Evolutionary conservation across 2,329 filamentous ascomycete genomes (phyloP).

Genomic region (Mycogone perniciosa): DNA sequence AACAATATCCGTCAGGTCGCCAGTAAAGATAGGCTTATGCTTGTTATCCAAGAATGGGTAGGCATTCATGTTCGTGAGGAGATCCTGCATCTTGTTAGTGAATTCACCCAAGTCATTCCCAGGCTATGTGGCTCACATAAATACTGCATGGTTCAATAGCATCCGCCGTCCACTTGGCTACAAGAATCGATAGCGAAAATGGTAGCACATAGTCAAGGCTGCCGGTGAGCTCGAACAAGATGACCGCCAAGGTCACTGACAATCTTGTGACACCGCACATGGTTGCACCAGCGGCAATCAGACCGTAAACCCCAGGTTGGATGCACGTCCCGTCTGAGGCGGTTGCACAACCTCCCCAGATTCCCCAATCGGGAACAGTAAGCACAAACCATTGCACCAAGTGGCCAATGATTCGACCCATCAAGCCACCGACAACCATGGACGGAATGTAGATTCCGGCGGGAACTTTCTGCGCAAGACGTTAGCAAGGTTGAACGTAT

Average conservation of each 20-base stretch:
- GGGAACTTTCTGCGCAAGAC: conserved; percentile 63
- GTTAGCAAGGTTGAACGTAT: conserved; percentile 3
- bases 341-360: conserved; percentile 70
- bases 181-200: conserved; percentile 84
- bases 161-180: conserved; percentile 98
- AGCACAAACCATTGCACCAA: conserved; percentile 75
- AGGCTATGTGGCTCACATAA: conserved; percentile 52
- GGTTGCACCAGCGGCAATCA: conserved; percentile 89
- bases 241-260: conserved; percentile 89
- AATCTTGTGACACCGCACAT: conserved; percentile 97
- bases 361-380: conserved; percentile 59
- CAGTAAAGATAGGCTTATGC: conserved; percentile 83
- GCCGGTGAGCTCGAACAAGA: conserved; percentile 91
- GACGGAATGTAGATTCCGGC: conserved; percentile 97
- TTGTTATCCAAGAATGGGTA: conserved; percentile 98
- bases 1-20: conserved; percentile 80
- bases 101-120: background rate
- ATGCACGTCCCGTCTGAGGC: conserved; percentile 74
- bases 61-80: conserved; percentile 92
- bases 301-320: conserved; percentile 91
- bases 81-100: conserved; percentile 49
- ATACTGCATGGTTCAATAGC: conserved; percentile 91
- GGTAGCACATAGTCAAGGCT: conserved; percentile 92
- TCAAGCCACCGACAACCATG: conserved; percentile 93
- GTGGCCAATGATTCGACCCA: conserved; percentile 85